Percentiles rank a stretch among this genome's conserved stretches.
Evolutionary conservation across 2,329 filamentous ascomycete species (phyloP).

Genomic region (Fusarium fracticaudum): DNA sequence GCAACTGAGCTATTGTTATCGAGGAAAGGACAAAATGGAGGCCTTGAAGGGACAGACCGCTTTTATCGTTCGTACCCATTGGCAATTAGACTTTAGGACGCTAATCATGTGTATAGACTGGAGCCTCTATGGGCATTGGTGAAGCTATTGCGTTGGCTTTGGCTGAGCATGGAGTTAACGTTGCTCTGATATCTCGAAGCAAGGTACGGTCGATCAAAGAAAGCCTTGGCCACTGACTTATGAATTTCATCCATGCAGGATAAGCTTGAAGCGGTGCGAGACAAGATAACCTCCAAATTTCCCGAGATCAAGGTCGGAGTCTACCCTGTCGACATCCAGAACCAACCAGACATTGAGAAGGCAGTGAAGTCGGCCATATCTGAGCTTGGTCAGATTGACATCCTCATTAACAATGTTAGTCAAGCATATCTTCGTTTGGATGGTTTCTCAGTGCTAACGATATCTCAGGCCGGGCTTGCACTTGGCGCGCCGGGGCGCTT

Average conservation of each 20-base stretch:
- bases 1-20: rapidly evolving
- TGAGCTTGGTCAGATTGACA: slow-evolving; percentile 17
- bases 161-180: neutral
- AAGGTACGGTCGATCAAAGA: neutral
- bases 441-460: rapidly evolving
- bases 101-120: neutral
- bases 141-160: neutral
- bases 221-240: neutral
- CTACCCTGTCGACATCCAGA: neutral
- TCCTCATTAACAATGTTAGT: slow-evolving; percentile 25
- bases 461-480: slow-evolving; percentile 3
- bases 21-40: neutral
- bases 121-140: slow-evolving; percentile 19
- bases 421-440: rapidly evolving
- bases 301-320: neutral
- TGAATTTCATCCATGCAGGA: neutral
- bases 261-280: neutral
- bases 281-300: neutral
- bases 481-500: slow-evolving; percentile 16
- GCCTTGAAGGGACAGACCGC: neutral
- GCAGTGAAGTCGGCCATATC: neutral
- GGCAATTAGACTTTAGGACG: rapidly evolving
- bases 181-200: neutral
- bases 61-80: neutral
- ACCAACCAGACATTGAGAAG: neutral